Evolutionary conservation across 78 protist species (phyloP), one percentile per base, ranked within the genome.

Genomic region (Polysphondylium violaceum): DNA sequence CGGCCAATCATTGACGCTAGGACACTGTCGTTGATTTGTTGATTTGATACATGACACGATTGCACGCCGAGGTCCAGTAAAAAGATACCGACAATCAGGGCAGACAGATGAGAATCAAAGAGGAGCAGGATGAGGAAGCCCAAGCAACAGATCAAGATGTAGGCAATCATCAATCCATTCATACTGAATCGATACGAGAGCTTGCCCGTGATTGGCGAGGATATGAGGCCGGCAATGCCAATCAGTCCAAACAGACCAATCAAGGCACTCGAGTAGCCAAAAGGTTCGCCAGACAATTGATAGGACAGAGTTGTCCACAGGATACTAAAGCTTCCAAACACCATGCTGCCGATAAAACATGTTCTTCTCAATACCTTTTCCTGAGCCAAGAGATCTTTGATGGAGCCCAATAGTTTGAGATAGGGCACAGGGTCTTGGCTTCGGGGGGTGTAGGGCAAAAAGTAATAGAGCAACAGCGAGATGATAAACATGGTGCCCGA

Each of bases 271-370:
- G 64, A 36, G 38, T 53, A 79, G 6, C 25, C 50, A 55, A 35
- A 79, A 0, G 88, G 88, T 2, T 50, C 72, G 27, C 67, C 69
- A 68, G 33, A 23, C 17, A 79, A 43, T 53, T 31, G 19, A 51
- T 53, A 79, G 21, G 89, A 79, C 12, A 79, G 44, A 55, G 89
- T 79, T 40, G 89, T 79, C 89, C 89, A 79, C 36, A 79, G 47
- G 50, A 79, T 79, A 14, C 44, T 19, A 79, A 79, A 79, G 11
- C 77, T 79, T 17, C 59, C 40, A 79, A 79, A 79, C 0, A 79
- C 68, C 47, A 33, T 40, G 1, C 35, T n/a, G n/a, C 89, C 89
- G 53, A 79, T 67, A 21, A 79, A 79, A 51, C 76, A 68, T 23
- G 77, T 79, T 68, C 50, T 67, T 79, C 64, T 79, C 23, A 79